Percentiles rank a stretch among this genome's conserved stretches.
Conservation (phyloP, 331 rosid species). For the Pyrus hybrid region DNA sequence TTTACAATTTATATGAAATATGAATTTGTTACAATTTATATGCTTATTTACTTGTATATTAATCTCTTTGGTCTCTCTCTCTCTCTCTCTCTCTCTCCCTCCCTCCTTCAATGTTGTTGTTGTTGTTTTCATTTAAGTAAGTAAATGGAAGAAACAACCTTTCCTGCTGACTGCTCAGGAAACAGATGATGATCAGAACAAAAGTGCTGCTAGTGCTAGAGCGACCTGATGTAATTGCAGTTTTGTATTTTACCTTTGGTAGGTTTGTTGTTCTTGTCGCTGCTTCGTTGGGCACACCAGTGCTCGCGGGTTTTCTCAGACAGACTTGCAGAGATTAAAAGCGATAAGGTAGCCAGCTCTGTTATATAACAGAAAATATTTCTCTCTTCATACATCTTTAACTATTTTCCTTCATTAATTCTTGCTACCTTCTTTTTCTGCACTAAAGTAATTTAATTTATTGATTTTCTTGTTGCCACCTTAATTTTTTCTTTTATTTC, state of each 20-base stretch:
- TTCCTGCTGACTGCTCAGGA: slow-evolving; percentile 1
- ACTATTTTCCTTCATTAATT: neutral
- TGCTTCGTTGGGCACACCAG: slow-evolving; percentile 22
- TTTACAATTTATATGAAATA: neutral
- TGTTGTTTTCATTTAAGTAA: neutral
- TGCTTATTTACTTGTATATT: neutral
- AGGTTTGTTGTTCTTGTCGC: slow-evolving; percentile 34
- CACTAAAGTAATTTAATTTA: neutral
- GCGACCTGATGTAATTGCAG: slow-evolving; percentile 13
- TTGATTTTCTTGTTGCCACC: neutral
- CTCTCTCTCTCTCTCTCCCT: neutral
- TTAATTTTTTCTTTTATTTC: neutral
- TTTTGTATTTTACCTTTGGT: slow-evolving; percentile 19
- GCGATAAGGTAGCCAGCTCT: neutral
- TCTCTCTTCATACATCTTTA: neutral
- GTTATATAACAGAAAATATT: neutral
- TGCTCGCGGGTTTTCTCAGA: slow-evolving; percentile 22
- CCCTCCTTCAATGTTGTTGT: neutral
- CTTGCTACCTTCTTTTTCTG: neutral
- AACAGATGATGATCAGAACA: neutral
- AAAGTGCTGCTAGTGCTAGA: neutral
- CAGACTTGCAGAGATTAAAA: slow-evolving; percentile 8
- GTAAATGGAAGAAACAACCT: slow-evolving; percentile 2
- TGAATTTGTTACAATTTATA: slow-evolving; percentile 5
- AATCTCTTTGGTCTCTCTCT: too few relatives aligned